These are phyloP conservation scores for Candida sojae DNA, from an alignment of 1,139 yeast species.

Conservation along the genomic window DNA sequence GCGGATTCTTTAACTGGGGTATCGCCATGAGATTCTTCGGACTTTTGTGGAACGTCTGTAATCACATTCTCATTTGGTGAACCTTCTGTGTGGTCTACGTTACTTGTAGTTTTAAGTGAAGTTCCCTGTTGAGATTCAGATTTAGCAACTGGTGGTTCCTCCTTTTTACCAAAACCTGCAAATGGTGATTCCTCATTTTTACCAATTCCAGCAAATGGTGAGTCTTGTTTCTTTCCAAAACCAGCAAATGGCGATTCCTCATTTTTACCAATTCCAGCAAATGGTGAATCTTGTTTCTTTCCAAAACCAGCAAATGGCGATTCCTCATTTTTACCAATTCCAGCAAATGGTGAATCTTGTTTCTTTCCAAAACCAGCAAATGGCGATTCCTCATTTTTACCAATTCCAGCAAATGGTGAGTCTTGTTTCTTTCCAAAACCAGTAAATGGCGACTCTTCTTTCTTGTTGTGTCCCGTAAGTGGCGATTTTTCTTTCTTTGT, in stretches of 20 bases:
- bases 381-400: conserved; percentile 4
- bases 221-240: not conserved
- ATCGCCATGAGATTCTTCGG: too few relatives aligned
- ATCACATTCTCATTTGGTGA: too few relatives aligned
- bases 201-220: not conserved
- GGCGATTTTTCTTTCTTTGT: not conserved
- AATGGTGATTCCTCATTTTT: conserved; percentile 5
- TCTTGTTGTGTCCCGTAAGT: not conserved
- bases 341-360: conserved; percentile 1
- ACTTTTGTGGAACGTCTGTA: too few relatives aligned
- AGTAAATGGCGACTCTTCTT: conserved; percentile 7
- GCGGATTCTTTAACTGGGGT: too few relatives aligned
- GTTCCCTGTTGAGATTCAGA: not conserved
- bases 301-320: conserved; percentile 4
- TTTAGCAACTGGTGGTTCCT: too few relatives aligned
- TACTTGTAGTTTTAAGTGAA: not conserved
- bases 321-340: not conserved
- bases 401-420: not conserved
- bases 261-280: not conserved
- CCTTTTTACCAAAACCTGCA: not conserved
- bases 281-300: not conserved
- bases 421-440: not conserved
- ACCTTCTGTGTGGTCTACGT: too few relatives aligned
- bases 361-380: not conserved
- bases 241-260: conserved; percentile 7